Base-by-base conservation (phyloP, 2,329 filamentous ascomycete species). In the Talaromyces marneffei region DNA sequence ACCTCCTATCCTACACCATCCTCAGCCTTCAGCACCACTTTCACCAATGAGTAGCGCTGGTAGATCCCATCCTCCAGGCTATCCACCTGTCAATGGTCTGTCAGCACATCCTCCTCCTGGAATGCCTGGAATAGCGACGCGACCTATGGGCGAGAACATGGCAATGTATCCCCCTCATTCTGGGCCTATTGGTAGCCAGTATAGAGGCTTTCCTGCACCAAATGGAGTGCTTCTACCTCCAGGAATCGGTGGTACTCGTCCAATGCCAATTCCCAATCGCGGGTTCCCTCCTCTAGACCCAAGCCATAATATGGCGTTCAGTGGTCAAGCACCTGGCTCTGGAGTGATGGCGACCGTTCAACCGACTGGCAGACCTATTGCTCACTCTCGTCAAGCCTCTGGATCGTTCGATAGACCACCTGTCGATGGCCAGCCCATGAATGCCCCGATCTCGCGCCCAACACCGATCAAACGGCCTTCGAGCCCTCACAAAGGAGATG, bases 381-480 rank as follows among this genome's bases (percentile, higher is more conserved):
- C 83, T 4, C 92, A 96, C 75, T 88, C 88, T 8, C 84, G 92
- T 64, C 91, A 95, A 67, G 82, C 85, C 10, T 96, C 91, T 5
- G 81, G 81, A 12, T 87, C 87, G 0, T 80, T 79, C 63, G 82
- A 84, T 56, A 80, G 80, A 65, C 79, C 80, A 20, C 78, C 75
- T 12, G 85, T 87, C 64, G 89, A 92, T 8, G 79, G 79, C 16
- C 77, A 81, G 27, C 74, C 80, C 10, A 79, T 85, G 59, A 81
- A 87, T 35, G 87, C 91, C 65, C 90, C 90, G 1, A 93, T 95
- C 63, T 84, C 88, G 50, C 85, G 92, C 59, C 93, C 92, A 27
- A 85, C 90, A 25, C 93, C 93, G 0, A 97, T 97, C 65, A 91
- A 93, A 64, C 85, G 92, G 35, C 93, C 94, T 0, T 87, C 87